Base-by-base conservation (phyloP, 2,329 filamentous ascomycete species). In the Nothophaeocryptopus gaeumannii region DNA sequence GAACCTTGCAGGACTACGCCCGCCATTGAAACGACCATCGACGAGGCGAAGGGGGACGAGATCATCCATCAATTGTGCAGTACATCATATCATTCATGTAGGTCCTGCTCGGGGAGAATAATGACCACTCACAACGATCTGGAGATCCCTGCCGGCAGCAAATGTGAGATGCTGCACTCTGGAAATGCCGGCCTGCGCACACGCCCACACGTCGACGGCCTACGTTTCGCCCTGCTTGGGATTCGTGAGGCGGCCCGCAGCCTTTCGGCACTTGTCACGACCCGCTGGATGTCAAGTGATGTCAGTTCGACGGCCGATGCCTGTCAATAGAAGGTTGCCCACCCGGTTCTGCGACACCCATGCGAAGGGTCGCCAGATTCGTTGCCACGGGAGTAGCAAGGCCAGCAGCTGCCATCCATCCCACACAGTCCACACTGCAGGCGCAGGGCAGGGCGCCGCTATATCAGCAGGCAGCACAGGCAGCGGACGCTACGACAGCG, bases 261-360 rank as follows among this genome's bases (percentile, higher is more conserved):
- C 46, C 50, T 51, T 56, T 58, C 56, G 56, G 56, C 53, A 58
- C 56, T 58, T 54, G 49, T 36, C 42, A 52, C 33, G 44, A 47
- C 50, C 47, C 30, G 49, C 54, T 53, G 53, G 39, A 51, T 44
- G 53, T 54, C 53, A 56, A 50, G 53, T 58, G 47, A 56, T 58
- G 53, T 54, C 55, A 52, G 53, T 45, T 45, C 44, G 47, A 37
- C 40, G 46, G 53, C 39, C 34, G 45, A 50, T 49, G 55, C 55
- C 47, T 42, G 55, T 47, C 55, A 31, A 54, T 44, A 50, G 43
- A 41, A 55, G 53, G 36, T 55, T 52, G 32, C 43, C 37, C 50
- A 48, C 47, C 54, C 50, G 39, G 44, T 50, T 50, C 45, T 38
- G 47, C 45, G 49, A 45, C 31, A 31, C 37, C 36, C 16, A 34